Evolutionary conservation across 192 early-diverging fungal genomes (phyloP).

Genomic region (Pilobolus umbonatus): DNA sequence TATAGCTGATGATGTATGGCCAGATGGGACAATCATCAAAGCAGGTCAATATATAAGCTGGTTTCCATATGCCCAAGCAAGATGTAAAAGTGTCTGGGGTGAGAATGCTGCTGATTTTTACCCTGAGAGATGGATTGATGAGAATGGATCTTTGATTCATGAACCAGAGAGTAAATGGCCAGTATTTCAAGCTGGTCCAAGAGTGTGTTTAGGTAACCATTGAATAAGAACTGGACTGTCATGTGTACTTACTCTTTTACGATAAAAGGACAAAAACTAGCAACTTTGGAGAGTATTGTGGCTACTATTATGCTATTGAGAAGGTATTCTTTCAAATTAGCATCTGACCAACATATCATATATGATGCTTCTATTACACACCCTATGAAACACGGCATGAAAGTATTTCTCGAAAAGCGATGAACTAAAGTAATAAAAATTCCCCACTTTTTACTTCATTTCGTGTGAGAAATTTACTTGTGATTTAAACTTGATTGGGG

Average conservation of each 20-base stretch:
- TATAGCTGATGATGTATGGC: conserved; percentile 51
- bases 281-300: conserved; percentile 40
- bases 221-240: not conserved
- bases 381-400: conserved; percentile 29
- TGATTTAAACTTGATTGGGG: too few relatives aligned
- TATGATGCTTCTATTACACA: conserved; percentile 23
- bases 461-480: too few relatives aligned
- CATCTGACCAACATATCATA: conserved; percentile 27
- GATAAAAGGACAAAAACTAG: conserved; percentile 37
- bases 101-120: conserved; percentile 53
- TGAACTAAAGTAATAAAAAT: too few relatives aligned
- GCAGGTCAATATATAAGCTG: conserved; percentile 47
- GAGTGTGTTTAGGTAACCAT: conserved; percentile 18
- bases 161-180: conserved; percentile 45
- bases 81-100: conserved; percentile 56
- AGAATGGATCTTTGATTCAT: conserved; percentile 24
- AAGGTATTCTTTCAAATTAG: conserved; percentile 34
- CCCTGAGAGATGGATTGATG: conserved; percentile 63
- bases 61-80: conserved; percentile 49
- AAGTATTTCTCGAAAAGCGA: conserved; percentile 22
- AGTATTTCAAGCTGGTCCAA: conserved; percentile 56
- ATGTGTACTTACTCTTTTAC: not conserved
- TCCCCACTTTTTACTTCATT: too few relatives aligned
- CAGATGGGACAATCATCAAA: conserved; percentile 52
- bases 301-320: conserved; percentile 35